A percentile compares a stretch with the other conserved stretches of the same genome.
Evolutionary conservation across 352 stramenopile species (phyloP).

Genomic region (Phytophthora boehmeriae): DNA sequence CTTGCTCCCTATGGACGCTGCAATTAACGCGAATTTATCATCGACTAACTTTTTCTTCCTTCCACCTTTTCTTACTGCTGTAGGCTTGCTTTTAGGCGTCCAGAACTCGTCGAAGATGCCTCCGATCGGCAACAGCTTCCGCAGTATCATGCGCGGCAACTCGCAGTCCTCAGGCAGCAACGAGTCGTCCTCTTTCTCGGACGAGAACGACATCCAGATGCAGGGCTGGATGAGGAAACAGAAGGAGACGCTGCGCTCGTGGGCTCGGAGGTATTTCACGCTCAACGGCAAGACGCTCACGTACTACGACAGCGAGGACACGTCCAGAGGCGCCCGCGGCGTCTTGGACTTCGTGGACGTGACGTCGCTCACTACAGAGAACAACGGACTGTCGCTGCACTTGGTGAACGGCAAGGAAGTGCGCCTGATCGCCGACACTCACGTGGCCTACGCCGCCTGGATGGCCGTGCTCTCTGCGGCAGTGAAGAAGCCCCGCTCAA

Average conservation of each 20-base stretch:
- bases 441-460: constrained; percentile 81
- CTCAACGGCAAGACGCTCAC: constrained; percentile 72
- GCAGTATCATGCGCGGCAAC: constrained; percentile 69
- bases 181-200: constrained; percentile 54
- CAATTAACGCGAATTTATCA: too few relatives aligned
- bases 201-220: constrained; percentile 81
- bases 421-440: constrained; percentile 76
- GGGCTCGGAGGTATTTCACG: constrained; percentile 74
- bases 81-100: not conserved
- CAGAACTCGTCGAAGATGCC: constrained; percentile 38
- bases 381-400: constrained; percentile 79
- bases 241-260: constrained; percentile 78
- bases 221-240: constrained; percentile 87
- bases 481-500: constrained; percentile 56
- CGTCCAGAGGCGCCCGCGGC: constrained; percentile 55
- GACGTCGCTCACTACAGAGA: constrained; percentile 69
- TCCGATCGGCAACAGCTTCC: constrained; percentile 59
- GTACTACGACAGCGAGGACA: constrained; percentile 87
- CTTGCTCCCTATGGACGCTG: not conserved
- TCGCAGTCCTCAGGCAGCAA: constrained; percentile 50
- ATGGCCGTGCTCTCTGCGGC: constrained; percentile 72
- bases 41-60: too few relatives aligned
- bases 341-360: constrained; percentile 77
- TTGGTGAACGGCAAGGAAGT: constrained; percentile 71
- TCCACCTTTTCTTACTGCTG: too few relatives aligned